Evolutionary conservation across 805 yeast species (phyloP).

Genomic region (Teunomyces kruisii): DNA sequence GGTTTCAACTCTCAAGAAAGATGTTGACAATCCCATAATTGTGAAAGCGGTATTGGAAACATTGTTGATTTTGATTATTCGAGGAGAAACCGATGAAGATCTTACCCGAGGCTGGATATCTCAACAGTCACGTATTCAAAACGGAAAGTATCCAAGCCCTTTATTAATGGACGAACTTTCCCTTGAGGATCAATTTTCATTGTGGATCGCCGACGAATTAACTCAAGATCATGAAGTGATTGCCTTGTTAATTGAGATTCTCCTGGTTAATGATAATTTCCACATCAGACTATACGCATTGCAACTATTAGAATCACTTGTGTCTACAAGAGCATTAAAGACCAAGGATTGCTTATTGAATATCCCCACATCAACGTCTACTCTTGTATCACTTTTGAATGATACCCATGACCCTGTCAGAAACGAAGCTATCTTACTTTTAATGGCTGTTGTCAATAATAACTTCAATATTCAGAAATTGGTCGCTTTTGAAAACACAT

Average conservation of each 20-base stretch:
- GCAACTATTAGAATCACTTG: conserved; percentile 81
- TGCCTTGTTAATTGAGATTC: conserved; percentile 36
- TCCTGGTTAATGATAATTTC: conserved; percentile 59
- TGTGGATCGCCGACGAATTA: conserved; percentile 94
- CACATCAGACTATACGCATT: conserved; percentile 78
- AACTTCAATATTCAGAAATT: conserved; percentile 86
- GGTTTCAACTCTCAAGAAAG: conserved; percentile 62
- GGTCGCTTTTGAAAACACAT: conserved; percentile 92
- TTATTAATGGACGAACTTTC: conserved; percentile 52
- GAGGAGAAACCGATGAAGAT: conserved; percentile 64
- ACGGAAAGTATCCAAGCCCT: conserved; percentile 81
- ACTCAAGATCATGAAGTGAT: conserved; percentile 50
- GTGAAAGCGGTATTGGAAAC: conserved; percentile 85
- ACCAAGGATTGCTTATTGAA: conserved; percentile 72
- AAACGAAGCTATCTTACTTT: conserved; percentile 80
- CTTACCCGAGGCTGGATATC: conserved; percentile 70
- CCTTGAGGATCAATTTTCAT: conserved; percentile 74
- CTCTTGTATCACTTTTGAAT: conserved; percentile 56
- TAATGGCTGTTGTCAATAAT: conserved; percentile 78
- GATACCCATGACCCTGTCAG: conserved; percentile 74
- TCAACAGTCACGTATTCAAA: conserved; percentile 68
- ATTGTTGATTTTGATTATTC: conserved; percentile 72
- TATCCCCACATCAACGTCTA: conserved; percentile 77
- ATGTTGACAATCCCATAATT: conserved; percentile 65
- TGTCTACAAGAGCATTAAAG: conserved; percentile 69